phyloP scores from a whole-genome alignment of 2,329 filamentous ascomycete species.

The Ophiostoma perfectum region DNA sequence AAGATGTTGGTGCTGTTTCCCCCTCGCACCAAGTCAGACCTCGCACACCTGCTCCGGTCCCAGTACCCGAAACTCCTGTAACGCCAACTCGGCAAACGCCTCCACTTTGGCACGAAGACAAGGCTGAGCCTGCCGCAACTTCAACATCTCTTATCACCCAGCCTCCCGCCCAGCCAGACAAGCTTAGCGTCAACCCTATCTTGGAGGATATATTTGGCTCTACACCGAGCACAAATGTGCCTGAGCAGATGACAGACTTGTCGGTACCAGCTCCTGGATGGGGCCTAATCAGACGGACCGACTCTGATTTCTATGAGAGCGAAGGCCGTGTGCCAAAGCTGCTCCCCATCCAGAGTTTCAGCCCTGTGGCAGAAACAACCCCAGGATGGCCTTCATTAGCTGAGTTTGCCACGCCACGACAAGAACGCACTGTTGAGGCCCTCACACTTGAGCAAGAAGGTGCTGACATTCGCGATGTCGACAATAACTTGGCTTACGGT shows the following conservation, averaged over 20 bases:
- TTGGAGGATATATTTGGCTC: conserved; percentile 22
- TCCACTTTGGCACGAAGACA: conserved; percentile 6
- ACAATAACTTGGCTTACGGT: not conserved
- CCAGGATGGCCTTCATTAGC: not conserved
- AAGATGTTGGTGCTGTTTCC: not conserved
- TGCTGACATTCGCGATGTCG: too few species aligned
- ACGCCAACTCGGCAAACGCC: not conserved
- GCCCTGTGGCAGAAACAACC: conserved; percentile 21
- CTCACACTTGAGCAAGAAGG: too few species aligned
- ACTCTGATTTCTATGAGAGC: conserved; percentile 29
- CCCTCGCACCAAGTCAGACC: not conserved
- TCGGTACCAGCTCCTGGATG: conserved; percentile 27
- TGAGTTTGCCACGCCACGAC: not conserved
- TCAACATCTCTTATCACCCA: conserved; percentile 26
- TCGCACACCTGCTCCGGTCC: not conserved
- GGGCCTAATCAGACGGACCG: conserved; percentile 30
- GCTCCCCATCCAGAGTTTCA: conserved; percentile 29
- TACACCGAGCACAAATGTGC: not conserved
- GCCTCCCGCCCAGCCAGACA: not conserved
- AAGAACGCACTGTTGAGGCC: not conserved
- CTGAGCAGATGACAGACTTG: not conserved
- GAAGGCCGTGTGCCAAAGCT: conserved; percentile 34
- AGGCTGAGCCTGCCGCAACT: conserved; percentile 20
- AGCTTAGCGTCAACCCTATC: not conserved
- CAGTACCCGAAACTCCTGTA: not conserved